A percentile compares a stretch with the other conserved stretches of the same genome.
These are phyloP conservation scores for Cornus suecica DNA, from an alignment of 148 eudicot species.

Conservation along the genomic window DNA sequence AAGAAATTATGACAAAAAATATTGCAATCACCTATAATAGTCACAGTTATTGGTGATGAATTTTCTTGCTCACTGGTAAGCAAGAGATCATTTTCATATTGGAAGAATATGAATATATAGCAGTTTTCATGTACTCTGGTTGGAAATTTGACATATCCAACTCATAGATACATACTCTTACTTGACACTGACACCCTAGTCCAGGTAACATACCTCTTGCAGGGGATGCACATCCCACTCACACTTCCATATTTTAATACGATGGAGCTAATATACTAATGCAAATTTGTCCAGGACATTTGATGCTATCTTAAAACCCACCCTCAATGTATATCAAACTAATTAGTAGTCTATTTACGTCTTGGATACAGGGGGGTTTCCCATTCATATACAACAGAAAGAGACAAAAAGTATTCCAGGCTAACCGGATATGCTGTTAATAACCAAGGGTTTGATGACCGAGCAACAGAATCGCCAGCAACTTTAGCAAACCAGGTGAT, in stretches of 20 bases:
- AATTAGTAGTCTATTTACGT: neutral
- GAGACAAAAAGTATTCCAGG: constrained; percentile 55
- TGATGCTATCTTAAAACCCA: neutral
- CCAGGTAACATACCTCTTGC: no score
- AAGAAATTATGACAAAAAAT: no score
- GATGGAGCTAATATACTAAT: neutral
- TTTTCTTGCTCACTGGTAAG: no score
- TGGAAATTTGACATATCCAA: no score
- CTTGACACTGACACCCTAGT: no score
- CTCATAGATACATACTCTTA: no score
- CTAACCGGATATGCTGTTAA: constrained; percentile 38
- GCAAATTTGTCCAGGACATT: neutral
- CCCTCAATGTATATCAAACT: neutral
- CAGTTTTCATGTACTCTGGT: no score
- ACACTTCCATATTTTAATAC: neutral
- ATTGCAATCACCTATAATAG: no score
- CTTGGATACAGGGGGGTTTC: constrained; percentile 57
- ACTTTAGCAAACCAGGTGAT: constrained; percentile 52
- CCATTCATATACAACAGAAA: constrained; percentile 55
- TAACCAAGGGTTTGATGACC: constrained; percentile 47
- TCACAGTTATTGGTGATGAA: no score
- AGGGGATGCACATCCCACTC: neutral
- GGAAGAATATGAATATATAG: no score
- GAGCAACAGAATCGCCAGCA: constrained; percentile 42
- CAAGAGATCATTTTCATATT: no score